A percentile compares a stretch with the other conserved stretches of the same genome.
Conservation (phyloP, 225 moss, liverwort and hornwort genomes). For the Physcomitrellopsis africana region DNA sequence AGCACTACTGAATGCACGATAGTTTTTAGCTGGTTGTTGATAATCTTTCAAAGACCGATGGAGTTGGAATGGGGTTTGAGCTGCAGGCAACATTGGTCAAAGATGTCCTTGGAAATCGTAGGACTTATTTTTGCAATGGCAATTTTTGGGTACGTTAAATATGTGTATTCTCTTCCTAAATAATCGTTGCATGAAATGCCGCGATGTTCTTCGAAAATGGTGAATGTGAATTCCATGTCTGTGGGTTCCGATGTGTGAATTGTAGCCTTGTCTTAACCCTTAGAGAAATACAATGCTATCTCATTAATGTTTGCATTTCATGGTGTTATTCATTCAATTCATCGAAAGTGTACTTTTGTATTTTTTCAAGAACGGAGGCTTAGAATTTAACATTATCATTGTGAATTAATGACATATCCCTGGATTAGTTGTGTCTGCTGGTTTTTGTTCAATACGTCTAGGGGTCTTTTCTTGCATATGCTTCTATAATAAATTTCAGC, state of each 20-base stretch:
- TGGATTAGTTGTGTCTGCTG: neutral
- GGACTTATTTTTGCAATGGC: constrained; percentile 42
- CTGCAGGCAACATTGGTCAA: constrained; percentile 43
- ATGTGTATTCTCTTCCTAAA: neutral
- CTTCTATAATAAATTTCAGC: neutral
- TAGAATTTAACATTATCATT: neutral
- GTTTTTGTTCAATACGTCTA: neutral
- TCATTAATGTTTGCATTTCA: neutral
- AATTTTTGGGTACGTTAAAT: constrained; percentile 38
- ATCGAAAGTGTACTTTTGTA: neutral
- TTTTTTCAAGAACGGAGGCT: neutral
- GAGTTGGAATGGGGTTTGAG: constrained; percentile 6
- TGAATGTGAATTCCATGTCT: constrained; percentile 10
- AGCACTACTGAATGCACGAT: neutral
- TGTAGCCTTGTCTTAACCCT: neutral
- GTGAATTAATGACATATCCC: neutral
- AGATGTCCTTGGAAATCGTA: constrained; percentile 41
- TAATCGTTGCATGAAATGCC: neutral
- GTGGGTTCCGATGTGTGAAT: neutral
- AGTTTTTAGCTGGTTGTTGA: neutral
- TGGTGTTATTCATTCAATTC: neutral
- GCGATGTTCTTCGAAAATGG: neutral
- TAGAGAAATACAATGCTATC: neutral
- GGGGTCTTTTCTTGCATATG: neutral
- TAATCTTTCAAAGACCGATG: too few relatives aligned